Evolutionary conservation across 2,329 filamentous ascomycete genomes (phyloP).

Genomic region (Fusarium anthophilum): DNA sequence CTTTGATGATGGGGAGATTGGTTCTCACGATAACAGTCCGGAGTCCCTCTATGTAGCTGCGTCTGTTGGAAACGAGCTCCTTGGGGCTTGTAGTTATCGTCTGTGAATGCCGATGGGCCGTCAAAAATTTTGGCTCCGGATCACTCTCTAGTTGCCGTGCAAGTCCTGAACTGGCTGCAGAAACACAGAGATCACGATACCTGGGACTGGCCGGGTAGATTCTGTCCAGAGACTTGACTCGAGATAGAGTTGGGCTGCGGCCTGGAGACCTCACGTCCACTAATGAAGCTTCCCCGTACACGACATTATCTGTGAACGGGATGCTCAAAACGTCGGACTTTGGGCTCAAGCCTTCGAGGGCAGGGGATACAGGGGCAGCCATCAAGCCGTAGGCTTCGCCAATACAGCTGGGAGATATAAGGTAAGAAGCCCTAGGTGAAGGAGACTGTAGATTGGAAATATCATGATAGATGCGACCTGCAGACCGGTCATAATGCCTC

Average conservation of each 20-base stretch:
- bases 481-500: slow-evolving; percentile 43
- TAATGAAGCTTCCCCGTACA: slow-evolving; percentile 53
- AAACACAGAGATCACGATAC: slow-evolving; percentile 46
- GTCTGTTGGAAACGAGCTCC: slow-evolving; percentile 32
- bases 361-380: slow-evolving; percentile 22
- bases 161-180: slow-evolving; percentile 33
- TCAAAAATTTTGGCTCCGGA: slow-evolving; percentile 7
- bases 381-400: slow-evolving; percentile 46
- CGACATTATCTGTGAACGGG: slow-evolving; percentile 48
- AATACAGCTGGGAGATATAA: slow-evolving; percentile 46
- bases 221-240: slow-evolving; percentile 52
- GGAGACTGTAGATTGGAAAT: slow-evolving; percentile 36
- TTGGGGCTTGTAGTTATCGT: slow-evolving; percentile 37
- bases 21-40: slow-evolving; percentile 46
- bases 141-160: slow-evolving; percentile 25
- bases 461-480: slow-evolving; percentile 35
- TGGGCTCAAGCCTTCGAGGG: slow-evolving; percentile 44
- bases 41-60: slow-evolving; percentile 43
- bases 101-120: slow-evolving; percentile 42
- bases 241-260: slow-evolving; percentile 38
- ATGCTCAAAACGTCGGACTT: slow-evolving; percentile 48
- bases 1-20: slow-evolving; percentile 40
- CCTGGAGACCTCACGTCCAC: slow-evolving; percentile 48
- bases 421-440: slow-evolving; percentile 20
- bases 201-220: slow-evolving; percentile 45